phyloP scores from a whole-genome alignment of 768 basidiomycete genomes.

The Nidularia pulvinata region DNA sequence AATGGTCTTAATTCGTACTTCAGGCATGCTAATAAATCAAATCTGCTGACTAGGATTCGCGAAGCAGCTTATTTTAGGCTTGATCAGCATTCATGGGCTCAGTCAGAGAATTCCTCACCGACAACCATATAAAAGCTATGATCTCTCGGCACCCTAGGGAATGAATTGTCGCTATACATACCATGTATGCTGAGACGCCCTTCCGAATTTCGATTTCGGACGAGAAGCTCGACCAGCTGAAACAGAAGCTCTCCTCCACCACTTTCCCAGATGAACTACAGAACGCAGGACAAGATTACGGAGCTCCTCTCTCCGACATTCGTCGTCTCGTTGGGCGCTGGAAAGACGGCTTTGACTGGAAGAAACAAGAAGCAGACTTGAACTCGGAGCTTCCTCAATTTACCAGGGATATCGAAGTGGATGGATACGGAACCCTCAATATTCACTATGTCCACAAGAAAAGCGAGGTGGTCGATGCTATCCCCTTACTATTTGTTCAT shows the following conservation, averaged over 20 bases:
- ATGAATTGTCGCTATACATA: no score
- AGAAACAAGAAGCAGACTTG: constrained; percentile 42
- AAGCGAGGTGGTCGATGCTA: constrained; percentile 37
- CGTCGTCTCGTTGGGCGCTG: constrained; percentile 42
- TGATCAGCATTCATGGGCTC: no score
- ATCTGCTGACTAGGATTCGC: no score
- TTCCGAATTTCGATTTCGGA: constrained; percentile 40
- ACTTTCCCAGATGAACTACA: constrained; percentile 45
- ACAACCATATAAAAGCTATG: no score
- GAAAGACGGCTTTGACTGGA: constrained; percentile 55
- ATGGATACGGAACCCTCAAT: constrained; percentile 36
- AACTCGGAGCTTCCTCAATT: constrained; percentile 55
- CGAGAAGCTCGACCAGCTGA: constrained; percentile 26
- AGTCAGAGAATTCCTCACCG: no score
- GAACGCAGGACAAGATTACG: constrained; percentile 30
- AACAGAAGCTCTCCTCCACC: constrained; percentile 33
- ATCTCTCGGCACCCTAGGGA: no score
- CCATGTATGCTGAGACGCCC: neutral
- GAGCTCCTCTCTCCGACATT: constrained; percentile 45
- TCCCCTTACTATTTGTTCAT: constrained; percentile 41
- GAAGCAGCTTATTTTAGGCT: no score
- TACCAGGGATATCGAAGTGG: constrained; percentile 48
- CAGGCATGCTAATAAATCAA: no score
- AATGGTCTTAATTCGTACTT: no score
- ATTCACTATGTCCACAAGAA: constrained; percentile 60